phyloP scores from a whole-genome alignment of 345 rosid genomes.

The Hibiscus mutabilis region DNA sequence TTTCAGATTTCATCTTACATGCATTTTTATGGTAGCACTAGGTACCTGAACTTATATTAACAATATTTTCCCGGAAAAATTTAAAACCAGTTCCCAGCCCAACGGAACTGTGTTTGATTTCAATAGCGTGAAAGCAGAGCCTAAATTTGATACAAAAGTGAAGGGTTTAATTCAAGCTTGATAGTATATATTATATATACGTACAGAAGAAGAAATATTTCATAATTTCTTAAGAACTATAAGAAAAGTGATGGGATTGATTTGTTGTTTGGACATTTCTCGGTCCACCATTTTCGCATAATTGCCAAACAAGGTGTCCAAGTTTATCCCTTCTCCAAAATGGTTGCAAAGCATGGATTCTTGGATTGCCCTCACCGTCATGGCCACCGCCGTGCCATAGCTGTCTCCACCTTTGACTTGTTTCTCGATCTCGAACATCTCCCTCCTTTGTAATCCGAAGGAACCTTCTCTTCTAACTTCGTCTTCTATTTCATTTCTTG shows the following conservation, averaged over 20 bases:
- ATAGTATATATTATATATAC: not conserved
- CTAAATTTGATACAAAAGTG: too few relatives aligned
- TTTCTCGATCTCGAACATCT: constrained; percentile 39
- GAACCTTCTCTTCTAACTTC: constrained; percentile 49
- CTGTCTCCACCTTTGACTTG: constrained; percentile 25
- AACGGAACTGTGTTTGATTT: too few relatives aligned
- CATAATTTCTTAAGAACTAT: constrained; percentile 52
- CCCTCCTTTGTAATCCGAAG: constrained; percentile 39
- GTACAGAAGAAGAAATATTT: not conserved
- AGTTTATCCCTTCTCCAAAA: constrained; percentile 52
- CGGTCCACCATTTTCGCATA: constrained; percentile 51
- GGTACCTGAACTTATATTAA: too few relatives aligned
- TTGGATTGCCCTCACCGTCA: constrained; percentile 75
- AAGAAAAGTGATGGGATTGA: constrained; percentile 52
- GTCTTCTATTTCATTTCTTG: constrained; percentile 52
- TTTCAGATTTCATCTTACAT: not conserved
- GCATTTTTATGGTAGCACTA: too few relatives aligned
- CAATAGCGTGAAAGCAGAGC: too few relatives aligned
- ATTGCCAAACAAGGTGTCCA: constrained; percentile 52
- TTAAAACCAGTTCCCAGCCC: too few relatives aligned
- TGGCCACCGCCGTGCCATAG: constrained; percentile 58
- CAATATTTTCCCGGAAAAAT: too few relatives aligned
- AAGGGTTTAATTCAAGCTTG: not conserved
- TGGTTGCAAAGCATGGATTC: constrained; percentile 51
- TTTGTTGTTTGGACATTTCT: constrained; percentile 52